Evolutionary conservation across 306 rosid species (phyloP), one percentile per base, ranked within the genome.

Genomic region (Cucurbita maxima): DNA sequence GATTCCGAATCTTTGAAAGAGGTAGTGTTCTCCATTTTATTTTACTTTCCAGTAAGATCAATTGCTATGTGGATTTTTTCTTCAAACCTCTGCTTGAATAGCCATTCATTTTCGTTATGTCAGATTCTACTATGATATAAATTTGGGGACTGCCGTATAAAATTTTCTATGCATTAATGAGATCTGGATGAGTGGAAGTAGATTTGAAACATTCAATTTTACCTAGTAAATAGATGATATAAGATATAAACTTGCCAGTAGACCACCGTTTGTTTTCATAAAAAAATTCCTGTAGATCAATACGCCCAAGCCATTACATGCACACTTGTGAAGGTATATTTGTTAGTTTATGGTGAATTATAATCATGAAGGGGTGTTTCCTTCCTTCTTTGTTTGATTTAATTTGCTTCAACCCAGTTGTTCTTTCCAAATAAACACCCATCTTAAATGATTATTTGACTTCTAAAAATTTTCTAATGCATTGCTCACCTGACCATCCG

Each of bases 1-100:
- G 83, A 75, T 59, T 40, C 73, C 41, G 80, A 77, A 62, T 55
- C 60, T 63, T 78, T 80, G 14, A 82, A 72, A 58, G 86, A 84
- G 87, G 92, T 92, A 76, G 71, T 11, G 41, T 25, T 12, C 55
- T 47, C 13, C 57, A 12, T 68, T 68, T 25, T 68, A 22, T 68
- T 45, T 68, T 18, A 20, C 56, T 68, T 25, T 47, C 37, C 12
- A 12, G 43, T 12, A 59, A 59, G 66, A 59, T 59, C 44, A 13
- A 7, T 34, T 59, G 43, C 18, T 59, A 15, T 59, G 66, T 25
- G 6, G 18, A 34, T 59, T 59, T 58, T 30, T 30, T 59, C 43
- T 59, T 59, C 19, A 59, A 25, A 59, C 10, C 62, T 25, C 40
- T 58, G 62, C 14, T 58, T 58, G 38, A 58, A 25, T 59, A 25